phyloP scores from a whole-genome alignment of 2,329 filamentous ascomycete species.

The Trichoderma sp. region DNA sequence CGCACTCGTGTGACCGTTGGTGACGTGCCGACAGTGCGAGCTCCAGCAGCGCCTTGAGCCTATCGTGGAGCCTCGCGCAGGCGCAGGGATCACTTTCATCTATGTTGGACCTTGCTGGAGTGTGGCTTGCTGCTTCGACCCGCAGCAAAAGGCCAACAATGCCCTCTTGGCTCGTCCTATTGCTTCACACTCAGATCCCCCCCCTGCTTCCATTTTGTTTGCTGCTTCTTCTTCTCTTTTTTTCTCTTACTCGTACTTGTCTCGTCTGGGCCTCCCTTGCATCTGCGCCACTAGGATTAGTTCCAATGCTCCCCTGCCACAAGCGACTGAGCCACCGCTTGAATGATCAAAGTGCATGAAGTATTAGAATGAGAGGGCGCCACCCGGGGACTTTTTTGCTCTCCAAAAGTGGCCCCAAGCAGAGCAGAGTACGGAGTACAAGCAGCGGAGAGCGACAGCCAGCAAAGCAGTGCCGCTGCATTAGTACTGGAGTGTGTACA shows the following conservation, averaged over 20 bases:
- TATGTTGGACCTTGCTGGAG: constrained; percentile 2
- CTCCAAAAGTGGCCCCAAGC: neutral
- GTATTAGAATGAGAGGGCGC: neutral
- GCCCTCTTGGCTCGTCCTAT: neutral
- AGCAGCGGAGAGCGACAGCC: neutral
- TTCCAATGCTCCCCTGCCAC: constrained; percentile 3
- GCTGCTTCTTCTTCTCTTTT: neutral
- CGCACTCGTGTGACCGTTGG: constrained; percentile 11
- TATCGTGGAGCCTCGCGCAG: constrained; percentile 33
- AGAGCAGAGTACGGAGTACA: neutral
- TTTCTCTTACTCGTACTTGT: neutral
- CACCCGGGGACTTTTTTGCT: neutral
- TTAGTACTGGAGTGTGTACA: neutral
- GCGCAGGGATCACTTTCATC: constrained; percentile 26
- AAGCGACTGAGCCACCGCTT: constrained; percentile 11
- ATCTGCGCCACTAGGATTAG: constrained; percentile 8
- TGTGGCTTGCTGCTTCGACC: constrained; percentile 6
- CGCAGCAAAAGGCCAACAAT: constrained; percentile 7
- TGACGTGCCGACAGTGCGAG: constrained; percentile 18
- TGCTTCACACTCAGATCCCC: neutral
- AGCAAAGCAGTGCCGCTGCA: neutral
- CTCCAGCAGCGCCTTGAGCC: constrained; percentile 27
- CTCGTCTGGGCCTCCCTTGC: neutral
- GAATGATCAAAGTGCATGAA: neutral
- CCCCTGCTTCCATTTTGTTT: neutral